Conservation (phyloP, 2,329 filamentous ascomycete genomes). For the Phoma sp. region DNA sequence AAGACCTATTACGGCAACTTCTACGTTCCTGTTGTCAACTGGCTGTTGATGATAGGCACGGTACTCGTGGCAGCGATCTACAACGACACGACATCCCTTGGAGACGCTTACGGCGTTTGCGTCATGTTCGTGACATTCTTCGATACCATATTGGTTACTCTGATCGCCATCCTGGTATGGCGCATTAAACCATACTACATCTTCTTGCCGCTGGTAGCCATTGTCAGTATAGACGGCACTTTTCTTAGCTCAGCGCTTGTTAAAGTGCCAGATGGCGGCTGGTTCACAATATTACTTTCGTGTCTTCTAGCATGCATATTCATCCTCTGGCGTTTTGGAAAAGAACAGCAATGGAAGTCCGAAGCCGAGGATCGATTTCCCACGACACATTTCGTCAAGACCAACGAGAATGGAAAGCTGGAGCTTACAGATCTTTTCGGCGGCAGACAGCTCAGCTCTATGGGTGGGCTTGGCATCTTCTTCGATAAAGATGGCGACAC, state of each 20-base stretch:
- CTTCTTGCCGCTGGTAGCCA: slow-evolving; percentile 66
- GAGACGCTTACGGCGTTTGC: slow-evolving; percentile 80
- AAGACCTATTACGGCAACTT: slow-evolving; percentile 75
- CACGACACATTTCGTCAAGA: slow-evolving; percentile 55
- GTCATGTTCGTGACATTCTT: slow-evolving; percentile 84
- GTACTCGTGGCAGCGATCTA: slow-evolving; percentile 77
- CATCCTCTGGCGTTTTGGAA: slow-evolving; percentile 79
- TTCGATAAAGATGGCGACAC: slow-evolving; percentile 78
- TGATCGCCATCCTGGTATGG: slow-evolving; percentile 79
- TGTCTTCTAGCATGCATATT: slow-evolving; percentile 70
- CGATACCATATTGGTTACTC: slow-evolving; percentile 75
- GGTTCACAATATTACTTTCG: slow-evolving; percentile 76
- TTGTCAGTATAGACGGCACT: slow-evolving; percentile 71
- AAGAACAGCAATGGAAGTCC: slow-evolving; percentile 77
- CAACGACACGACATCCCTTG: slow-evolving; percentile 69
- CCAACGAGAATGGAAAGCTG: slow-evolving; percentile 39
- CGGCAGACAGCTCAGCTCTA: slow-evolving; percentile 36
- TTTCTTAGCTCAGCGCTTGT: slow-evolving; percentile 74
- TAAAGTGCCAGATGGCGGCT: slow-evolving; percentile 78
- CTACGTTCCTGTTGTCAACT: slow-evolving; percentile 79
- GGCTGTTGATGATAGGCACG: slow-evolving; percentile 77
- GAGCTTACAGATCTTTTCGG: slow-evolving; percentile 53
- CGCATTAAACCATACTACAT: slow-evolving; percentile 67
- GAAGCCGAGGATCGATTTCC: slow-evolving; percentile 67
- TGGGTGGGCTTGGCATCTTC: slow-evolving; percentile 72